Base-by-base conservation (phyloP, 257 asterid genomes). In the Marsdenia floribunda region DNA sequence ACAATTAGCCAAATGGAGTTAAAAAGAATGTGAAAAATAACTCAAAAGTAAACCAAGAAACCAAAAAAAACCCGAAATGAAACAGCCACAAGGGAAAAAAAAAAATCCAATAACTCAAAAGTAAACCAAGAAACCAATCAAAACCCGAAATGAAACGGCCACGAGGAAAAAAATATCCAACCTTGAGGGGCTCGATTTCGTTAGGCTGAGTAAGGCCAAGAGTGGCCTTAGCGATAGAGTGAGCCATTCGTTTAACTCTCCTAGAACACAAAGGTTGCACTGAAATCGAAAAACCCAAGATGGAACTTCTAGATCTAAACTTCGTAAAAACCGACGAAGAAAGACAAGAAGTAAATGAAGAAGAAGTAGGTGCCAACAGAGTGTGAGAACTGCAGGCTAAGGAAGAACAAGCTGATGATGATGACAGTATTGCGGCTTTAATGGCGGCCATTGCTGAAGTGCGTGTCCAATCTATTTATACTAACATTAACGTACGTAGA, bases 141-240 rank as follows among this genome's bases (percentile, higher is more conserved):
- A 60, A 22, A 24, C 61, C 60, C 60, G 26, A 54, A 63, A 22
- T 11, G 22, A 57, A 73, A 13, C 58, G 57, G 35, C 24, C 22
- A 73, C 53, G 6, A 63, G 13, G n/a, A 0, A 50, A 68, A 0
- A 2, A 9, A 68, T 68, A 67, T 35, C 50, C 6, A 54, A 81
- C 90, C 90, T 83, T 79, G 2, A 82, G 87, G 2, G 77, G 22
- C 11, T 83, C 86, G 57, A 74, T 74, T 70, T 77, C 81, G 33
- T 74, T 80, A 54, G 86, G 64, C 11, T 73, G 77, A 70, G 90
- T 86, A 42, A 86, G 87, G 82, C 90, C 90, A 73, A 86, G 89
- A 64, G 87, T 86, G 77, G 84, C 87, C 68, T 73, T 47, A 50
- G 90, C 83, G 53, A 81, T 57, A 64, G 85, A 75, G 53, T 85